Conservation (phyloP, 305 asterid species). For the Fraxinus sp. region DNA sequence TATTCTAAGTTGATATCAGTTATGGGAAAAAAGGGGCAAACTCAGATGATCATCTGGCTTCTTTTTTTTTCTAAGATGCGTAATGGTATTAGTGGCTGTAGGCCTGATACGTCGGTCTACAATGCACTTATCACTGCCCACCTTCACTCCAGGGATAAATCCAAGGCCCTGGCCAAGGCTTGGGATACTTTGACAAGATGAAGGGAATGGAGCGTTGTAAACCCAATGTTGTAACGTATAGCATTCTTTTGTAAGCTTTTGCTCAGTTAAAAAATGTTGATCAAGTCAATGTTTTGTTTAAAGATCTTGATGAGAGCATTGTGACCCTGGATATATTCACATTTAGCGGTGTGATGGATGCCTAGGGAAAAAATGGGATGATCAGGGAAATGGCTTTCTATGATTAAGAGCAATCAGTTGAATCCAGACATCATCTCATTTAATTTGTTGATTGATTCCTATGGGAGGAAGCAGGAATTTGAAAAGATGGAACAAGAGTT, state of each 20-base stretch:
- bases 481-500: constrained; percentile 95
- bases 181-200: constrained; percentile 80
- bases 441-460: constrained; percentile 76
- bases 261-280: constrained; percentile 69
- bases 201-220: constrained; percentile 77
- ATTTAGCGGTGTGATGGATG: constrained; percentile 84
- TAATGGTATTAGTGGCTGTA: constrained; percentile 63
- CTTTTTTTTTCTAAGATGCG: constrained; percentile 78
- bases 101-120: constrained; percentile 84
- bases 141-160: constrained; percentile 77
- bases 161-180: constrained; percentile 76
- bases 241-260: constrained; percentile 80
- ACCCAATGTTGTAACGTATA: constrained; percentile 79
- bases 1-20: constrained; percentile 87
- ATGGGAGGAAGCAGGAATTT: constrained; percentile 84
- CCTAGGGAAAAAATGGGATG: constrained; percentile 83
- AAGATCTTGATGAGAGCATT: constrained; percentile 66
- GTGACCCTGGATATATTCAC: constrained; percentile 75
- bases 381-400: constrained; percentile 76
- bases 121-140: constrained; percentile 86
- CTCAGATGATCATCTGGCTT: constrained; percentile 92
- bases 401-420: constrained; percentile 67
- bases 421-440: constrained; percentile 80
- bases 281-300: constrained; percentile 67
- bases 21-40: constrained; percentile 92